A percentile compares a stretch with the other conserved stretches of the same genome.
Conservation (phyloP, 768 basidiomycete species). For the Filobasidium floriforme region DNA sequence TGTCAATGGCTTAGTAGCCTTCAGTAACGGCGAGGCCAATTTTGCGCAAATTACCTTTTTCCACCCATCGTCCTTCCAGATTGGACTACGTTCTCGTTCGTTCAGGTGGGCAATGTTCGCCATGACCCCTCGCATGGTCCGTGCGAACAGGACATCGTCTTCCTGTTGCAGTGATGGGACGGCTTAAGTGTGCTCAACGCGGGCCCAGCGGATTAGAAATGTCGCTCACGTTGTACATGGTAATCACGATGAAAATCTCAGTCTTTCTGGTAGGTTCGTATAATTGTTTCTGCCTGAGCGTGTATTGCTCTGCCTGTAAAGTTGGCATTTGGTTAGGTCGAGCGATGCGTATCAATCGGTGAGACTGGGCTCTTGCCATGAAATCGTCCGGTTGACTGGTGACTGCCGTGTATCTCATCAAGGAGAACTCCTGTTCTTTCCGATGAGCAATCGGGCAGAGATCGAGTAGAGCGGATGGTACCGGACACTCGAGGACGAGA, state of each 20-base stretch:
- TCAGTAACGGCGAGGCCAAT: background rate
- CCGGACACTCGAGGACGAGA: constrained; percentile 71
- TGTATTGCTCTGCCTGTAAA: constrained; percentile 57
- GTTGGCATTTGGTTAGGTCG: constrained; percentile 40
- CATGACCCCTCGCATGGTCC: constrained; percentile 94
- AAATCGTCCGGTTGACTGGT: constrained; percentile 94
- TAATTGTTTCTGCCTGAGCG: constrained; percentile 63
- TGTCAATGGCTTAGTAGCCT: background rate
- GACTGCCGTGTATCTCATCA: constrained; percentile 93
- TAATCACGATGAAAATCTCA: constrained; percentile 83
- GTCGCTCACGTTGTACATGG: constrained; percentile 67
- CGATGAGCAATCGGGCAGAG: constrained; percentile 58
- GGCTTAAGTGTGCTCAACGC: constrained; percentile 17
- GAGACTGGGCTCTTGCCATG: constrained; percentile 32
- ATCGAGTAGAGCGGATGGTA: constrained; percentile 77
- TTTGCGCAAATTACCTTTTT: constrained; percentile 58
- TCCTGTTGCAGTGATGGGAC: constrained; percentile 53
- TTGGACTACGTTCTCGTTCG: constrained; percentile 69
- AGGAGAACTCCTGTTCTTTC: constrained; percentile 76
- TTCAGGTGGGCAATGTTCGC: constrained; percentile 87
- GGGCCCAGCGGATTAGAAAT: background rate
- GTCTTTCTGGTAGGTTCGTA: constrained; percentile 67
- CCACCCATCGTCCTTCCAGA: constrained; percentile 97
- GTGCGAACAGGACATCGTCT: constrained; percentile 70
- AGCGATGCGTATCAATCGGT: background rate